phyloP scores from a whole-genome alignment of 2,329 filamentous ascomycete genomes.

The Aspergillus oerlinghausenensis region DNA sequence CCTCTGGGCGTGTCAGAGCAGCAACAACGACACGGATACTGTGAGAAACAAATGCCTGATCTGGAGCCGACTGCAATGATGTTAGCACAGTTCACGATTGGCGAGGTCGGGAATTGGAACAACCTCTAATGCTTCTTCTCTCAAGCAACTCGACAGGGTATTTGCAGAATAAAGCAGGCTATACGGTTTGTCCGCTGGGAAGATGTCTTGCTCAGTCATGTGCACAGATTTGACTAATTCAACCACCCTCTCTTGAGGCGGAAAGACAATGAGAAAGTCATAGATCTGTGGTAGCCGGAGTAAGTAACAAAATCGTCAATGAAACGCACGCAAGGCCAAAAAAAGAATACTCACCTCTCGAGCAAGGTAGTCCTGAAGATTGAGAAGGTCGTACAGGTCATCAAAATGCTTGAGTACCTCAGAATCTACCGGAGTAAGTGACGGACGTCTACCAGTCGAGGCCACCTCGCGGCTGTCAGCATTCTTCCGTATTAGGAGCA shows the following conservation, averaged over 20 bases:
- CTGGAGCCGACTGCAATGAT: conserved; percentile 25
- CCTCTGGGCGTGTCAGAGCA: conserved; percentile 56
- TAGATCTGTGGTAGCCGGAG: conserved; percentile 51
- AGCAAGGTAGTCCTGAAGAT: conserved; percentile 65
- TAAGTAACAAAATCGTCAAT: conserved; percentile 3
- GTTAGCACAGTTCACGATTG: conserved; percentile 9
- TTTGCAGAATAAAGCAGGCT: conserved; percentile 69
- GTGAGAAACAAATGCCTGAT: conserved; percentile 37
- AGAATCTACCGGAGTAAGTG: conserved; percentile 62
- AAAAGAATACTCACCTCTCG: conserved; percentile 53
- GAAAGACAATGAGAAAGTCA: conserved; percentile 65
- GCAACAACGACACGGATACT: conserved; percentile 53
- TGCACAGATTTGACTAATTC: conserved; percentile 53
- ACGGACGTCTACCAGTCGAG: conserved; percentile 38
- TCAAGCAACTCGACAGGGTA: conserved; percentile 60
- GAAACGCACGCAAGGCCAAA: not conserved
- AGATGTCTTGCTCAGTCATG: conserved; percentile 57
- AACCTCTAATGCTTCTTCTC: conserved; percentile 39
- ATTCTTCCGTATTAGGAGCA: conserved; percentile 60
- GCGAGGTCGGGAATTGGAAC: not conserved
- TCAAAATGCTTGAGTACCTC: conserved; percentile 79
- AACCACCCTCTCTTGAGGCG: conserved; percentile 61
- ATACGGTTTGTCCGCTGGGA: conserved; percentile 65
- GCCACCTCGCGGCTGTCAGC: conserved; percentile 44
- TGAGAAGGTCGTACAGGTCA: conserved; percentile 75